Percentiles rank a stretch among this genome's conserved stretches.
Conservation (phyloP, 441 rosid genomes). For the Eutrema salsugineum region DNA sequence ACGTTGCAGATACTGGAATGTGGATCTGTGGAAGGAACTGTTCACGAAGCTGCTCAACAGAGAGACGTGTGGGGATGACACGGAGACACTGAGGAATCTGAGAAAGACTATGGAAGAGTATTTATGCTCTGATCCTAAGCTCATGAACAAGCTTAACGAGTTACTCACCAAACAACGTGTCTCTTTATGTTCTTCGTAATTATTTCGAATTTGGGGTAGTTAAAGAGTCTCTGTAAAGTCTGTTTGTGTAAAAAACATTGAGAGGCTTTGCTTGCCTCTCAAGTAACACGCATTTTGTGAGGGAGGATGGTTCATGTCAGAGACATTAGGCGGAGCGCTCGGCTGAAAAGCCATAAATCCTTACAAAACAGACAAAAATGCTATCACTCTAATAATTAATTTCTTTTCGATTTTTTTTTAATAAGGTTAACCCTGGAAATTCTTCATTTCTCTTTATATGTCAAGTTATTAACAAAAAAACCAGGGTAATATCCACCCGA, state of each 20-base stretch:
- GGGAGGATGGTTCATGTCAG: no score
- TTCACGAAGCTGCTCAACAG: slow-evolving; percentile 68
- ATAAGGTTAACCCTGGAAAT: no score
- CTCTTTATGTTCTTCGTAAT: slow-evolving; percentile 56
- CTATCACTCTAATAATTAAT: no score
- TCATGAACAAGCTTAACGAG: slow-evolving; percentile 62
- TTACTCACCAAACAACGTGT: slow-evolving; percentile 62
- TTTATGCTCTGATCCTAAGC: slow-evolving; percentile 49
- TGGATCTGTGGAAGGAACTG: slow-evolving; percentile 68
- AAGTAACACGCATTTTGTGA: neutral
- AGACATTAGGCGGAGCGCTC: no score
- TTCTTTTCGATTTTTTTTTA: no score
- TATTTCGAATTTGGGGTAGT: neutral
- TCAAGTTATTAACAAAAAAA: no score
- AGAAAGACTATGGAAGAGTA: slow-evolving; percentile 62
- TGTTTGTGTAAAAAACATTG: neutral
- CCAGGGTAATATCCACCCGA: no score
- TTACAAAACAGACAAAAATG: no score
- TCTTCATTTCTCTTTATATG: no score
- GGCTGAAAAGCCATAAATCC: no score
- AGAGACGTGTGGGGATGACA: slow-evolving; percentile 36
- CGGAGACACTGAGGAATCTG: slow-evolving; percentile 48
- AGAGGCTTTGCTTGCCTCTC: slow-evolving; percentile 1
- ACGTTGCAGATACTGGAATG: slow-evolving; percentile 74
- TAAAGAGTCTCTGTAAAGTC: slow-evolving; percentile 5